phyloP scores from a whole-genome alignment of 345 rosid species.

The Dovyalis caffra region DNA sequence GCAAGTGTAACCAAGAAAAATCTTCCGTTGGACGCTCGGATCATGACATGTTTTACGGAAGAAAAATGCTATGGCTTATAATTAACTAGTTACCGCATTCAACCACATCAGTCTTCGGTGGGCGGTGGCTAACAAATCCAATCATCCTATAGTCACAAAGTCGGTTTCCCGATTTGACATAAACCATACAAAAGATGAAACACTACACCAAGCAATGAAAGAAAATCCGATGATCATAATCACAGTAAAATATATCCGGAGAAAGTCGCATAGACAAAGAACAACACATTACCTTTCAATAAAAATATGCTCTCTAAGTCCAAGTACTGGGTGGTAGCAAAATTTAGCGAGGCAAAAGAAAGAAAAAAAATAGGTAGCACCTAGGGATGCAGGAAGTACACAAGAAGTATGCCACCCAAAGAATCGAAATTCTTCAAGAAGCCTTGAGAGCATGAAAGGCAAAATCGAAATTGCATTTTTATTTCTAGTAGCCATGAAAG shows the following conservation, averaged over 20 bases:
- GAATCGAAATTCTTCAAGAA: too few species aligned
- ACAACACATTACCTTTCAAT: constrained; percentile 73
- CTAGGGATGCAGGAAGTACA: too few species aligned
- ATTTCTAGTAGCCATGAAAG: background rate
- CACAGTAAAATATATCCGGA: background rate
- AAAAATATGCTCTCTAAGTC: constrained; percentile 97
- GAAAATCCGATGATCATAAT: background rate
- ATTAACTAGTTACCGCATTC: background rate
- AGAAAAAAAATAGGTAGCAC: too few species aligned
- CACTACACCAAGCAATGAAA: constrained; percentile 51
- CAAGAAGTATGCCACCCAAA: too few species aligned
- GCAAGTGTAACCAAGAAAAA: too few species aligned
- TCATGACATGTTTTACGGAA: too few species aligned
- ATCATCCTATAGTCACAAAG: constrained; percentile 75
- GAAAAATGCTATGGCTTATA: background rate
- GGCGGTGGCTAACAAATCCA: background rate
- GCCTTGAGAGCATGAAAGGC: too few species aligned
- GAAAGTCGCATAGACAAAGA: background rate
- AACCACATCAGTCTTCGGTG: background rate
- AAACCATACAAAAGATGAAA: constrained; percentile 99
- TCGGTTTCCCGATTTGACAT: constrained; percentile 99
- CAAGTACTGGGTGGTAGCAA: too few species aligned
- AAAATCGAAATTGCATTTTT: background rate
- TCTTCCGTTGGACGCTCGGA: too few species aligned
- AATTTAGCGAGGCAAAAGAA: too few species aligned